Evolutionary conservation across 768 basidiomycete species (phyloP).

Genomic region (Auricularia heimuer): DNA sequence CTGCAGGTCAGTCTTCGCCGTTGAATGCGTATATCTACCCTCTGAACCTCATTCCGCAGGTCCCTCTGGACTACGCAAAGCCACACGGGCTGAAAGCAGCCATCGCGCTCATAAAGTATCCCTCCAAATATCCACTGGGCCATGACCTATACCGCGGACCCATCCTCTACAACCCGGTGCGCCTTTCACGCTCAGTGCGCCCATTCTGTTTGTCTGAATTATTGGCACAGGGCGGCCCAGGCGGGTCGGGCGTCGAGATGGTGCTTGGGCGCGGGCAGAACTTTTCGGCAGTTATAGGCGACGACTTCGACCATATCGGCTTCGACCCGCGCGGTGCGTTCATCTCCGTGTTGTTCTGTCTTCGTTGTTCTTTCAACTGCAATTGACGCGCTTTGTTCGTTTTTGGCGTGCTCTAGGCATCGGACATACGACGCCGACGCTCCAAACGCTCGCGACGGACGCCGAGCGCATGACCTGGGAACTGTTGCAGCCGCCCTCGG

Average conservation of each 20-base stretch:
- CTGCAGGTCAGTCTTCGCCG: conserved; percentile 16
- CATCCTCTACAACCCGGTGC: conserved; percentile 32
- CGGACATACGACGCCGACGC: conserved; percentile 2
- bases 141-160: conserved; percentile 33
- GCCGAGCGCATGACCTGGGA: conserved; percentile 5
- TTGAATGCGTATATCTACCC: background rate
- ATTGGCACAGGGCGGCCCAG: conserved; percentile 33
- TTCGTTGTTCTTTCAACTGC: background rate
- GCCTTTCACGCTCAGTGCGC: background rate
- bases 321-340: conserved; percentile 8
- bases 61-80: conserved; percentile 36
- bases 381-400: background rate
- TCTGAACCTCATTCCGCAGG: conserved; percentile 18
- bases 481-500: background rate
- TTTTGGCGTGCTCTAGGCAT: background rate
- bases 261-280: conserved; percentile 7
- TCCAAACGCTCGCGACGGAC: background rate
- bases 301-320: conserved; percentile 7
- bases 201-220: background rate
- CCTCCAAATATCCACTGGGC: conserved; percentile 21
- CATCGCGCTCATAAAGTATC: conserved; percentile 35
- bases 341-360: background rate
- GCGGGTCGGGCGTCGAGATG: conserved; percentile 31
- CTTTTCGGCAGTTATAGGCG: conserved; percentile 3
- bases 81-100: conserved; percentile 28